phyloP scores from a whole-genome alignment of 2,329 filamentous ascomycete genomes.

The Macrophomina pseudophaseolina region DNA sequence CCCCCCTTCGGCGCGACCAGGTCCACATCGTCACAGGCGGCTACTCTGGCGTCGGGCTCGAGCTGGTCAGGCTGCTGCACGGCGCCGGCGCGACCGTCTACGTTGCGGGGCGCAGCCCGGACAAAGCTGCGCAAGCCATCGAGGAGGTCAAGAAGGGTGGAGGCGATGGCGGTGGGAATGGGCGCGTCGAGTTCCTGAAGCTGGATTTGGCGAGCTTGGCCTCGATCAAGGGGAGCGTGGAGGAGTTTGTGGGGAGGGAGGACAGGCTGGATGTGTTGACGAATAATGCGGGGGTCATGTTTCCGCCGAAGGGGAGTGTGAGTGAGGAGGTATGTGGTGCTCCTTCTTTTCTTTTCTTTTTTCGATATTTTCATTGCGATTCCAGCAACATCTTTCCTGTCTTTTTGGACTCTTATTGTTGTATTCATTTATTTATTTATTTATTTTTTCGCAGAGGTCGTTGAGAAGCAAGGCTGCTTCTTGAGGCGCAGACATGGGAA shows the following conservation, averaged over 20 bases:
- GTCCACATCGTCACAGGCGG: constrained; percentile 57
- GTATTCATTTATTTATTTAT: too few species aligned
- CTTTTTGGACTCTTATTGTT: not conserved
- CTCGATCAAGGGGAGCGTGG: constrained; percentile 46
- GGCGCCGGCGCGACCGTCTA: constrained; percentile 61
- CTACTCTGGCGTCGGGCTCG: constrained; percentile 56
- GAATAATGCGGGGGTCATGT: constrained; percentile 44
- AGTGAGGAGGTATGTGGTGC: constrained; percentile 27
- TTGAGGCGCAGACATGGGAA: too few species aligned
- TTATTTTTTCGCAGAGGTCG: too few species aligned
- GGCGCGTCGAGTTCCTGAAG: constrained; percentile 34
- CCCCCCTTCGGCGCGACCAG: not conserved
- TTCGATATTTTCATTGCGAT: not conserved
- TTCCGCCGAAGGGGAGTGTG: constrained; percentile 34
- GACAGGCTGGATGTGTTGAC: constrained; percentile 49
- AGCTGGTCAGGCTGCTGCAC: constrained; percentile 61
- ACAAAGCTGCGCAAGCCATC: constrained; percentile 55
- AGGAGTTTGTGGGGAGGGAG: constrained; percentile 46
- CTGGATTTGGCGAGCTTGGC: constrained; percentile 51
- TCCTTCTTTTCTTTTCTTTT: not conserved
- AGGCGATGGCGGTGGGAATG: constrained; percentile 37
- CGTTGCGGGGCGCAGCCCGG: constrained; percentile 55
- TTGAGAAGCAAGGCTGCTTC: too few species aligned
- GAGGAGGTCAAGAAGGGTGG: constrained; percentile 44
- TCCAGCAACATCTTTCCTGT: not conserved